Evolutionary conservation across 306 rosid species (phyloP), one percentile per base, ranked within the genome.

Genomic region (Prinsepia uniflora): DNA sequence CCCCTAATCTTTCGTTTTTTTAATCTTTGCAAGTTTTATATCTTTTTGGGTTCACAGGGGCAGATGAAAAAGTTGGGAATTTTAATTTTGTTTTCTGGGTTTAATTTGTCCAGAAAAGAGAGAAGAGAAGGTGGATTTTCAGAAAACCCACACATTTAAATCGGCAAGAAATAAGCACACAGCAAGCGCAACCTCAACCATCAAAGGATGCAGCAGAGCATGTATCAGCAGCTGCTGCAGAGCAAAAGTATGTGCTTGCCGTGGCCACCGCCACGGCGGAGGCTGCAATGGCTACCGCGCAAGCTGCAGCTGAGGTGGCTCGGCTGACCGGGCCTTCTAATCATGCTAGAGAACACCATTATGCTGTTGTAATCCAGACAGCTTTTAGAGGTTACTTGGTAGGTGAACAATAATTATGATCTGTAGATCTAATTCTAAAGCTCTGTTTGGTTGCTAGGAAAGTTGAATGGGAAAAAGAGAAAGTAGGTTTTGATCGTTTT

Each of bases 311-410:
- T 43, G 90, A 90, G 72, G 89, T 81, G 39, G 95, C 86, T 46
- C 85, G 93, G 74, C 72, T 87, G 24, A 73, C 82, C 20, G 78
- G 84, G 75, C 92, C 96, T n/a, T 10, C 81, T 34, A 73, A 76
- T 79, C 81, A 67, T 13, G 84, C 85, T 11, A 77, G 83, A 62
- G 87, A 81, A 20, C 70, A 71, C 42, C 56, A 24, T 48, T 85
- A 92, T 5, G 96, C 96, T 49, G 54, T 76, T 65, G 79, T 87
- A 5, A 87, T 94, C 68, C 99, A 94, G 83, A 94, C 99, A 0
- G 89, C 96, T 49, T 94, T 94, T 14, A 82, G 99, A 82, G 99
- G 99, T 14, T 94, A 94, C 66, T 78, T 94, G 82, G 99, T 94
- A 47, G 84, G 93, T 43, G 8, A 15, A 59, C 44, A 59, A 10